Conservation (phyloP, 2,329 filamentous ascomycete genomes). For the Phyllosticta ampelicida region DNA sequence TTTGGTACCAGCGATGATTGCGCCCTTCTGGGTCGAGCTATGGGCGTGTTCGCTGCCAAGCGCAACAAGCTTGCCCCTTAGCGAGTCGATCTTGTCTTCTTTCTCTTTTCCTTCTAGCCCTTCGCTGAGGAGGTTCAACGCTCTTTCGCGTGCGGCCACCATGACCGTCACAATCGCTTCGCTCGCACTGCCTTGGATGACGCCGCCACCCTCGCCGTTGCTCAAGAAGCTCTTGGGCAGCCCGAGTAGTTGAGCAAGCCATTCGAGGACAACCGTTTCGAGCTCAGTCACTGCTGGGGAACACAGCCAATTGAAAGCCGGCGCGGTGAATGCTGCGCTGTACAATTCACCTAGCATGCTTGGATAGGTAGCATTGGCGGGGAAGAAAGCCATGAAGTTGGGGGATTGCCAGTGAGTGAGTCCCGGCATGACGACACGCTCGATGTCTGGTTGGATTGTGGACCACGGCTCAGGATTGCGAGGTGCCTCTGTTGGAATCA, state of each 20-base stretch:
- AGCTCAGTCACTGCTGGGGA: slow-evolving; percentile 85
- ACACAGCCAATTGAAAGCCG: slow-evolving; percentile 96
- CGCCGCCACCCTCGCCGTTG: slow-evolving; percentile 68
- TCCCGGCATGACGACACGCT: slow-evolving; percentile 78
- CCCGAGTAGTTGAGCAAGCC: slow-evolving; percentile 66
- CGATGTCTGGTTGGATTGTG: slow-evolving; percentile 72
- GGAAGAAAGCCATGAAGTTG: slow-evolving; percentile 94
- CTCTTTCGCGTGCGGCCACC: slow-evolving; percentile 67
- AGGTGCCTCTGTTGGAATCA: slow-evolving; percentile 59
- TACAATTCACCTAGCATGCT: slow-evolving; percentile 89
- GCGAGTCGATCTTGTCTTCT: slow-evolving; percentile 57
- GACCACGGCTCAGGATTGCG: slow-evolving; percentile 61
- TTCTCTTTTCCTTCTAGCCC: slow-evolving; percentile 39
- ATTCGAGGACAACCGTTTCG: slow-evolving; percentile 87
- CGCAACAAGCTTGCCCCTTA: slow-evolving; percentile 64
- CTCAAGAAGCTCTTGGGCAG: slow-evolving; percentile 67
- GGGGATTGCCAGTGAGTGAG: slow-evolving; percentile 92
- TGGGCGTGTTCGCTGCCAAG: slow-evolving; percentile 72
- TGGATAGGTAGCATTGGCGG: slow-evolving; percentile 70
- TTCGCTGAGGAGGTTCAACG: slow-evolving; percentile 21
- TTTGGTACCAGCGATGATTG: slow-evolving; percentile 74
- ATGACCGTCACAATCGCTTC: slow-evolving; percentile 81
- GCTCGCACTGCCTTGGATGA: slow-evolving; percentile 87
- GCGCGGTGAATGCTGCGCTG: slow-evolving; percentile 74
- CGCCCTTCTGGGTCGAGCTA: slow-evolving; percentile 76